Evolutionary conservation across 202 grass and related monocot genomes (phyloP), one percentile per base, ranked within the genome.

Genomic region (Dendrocalamus latiflorus): DNA sequence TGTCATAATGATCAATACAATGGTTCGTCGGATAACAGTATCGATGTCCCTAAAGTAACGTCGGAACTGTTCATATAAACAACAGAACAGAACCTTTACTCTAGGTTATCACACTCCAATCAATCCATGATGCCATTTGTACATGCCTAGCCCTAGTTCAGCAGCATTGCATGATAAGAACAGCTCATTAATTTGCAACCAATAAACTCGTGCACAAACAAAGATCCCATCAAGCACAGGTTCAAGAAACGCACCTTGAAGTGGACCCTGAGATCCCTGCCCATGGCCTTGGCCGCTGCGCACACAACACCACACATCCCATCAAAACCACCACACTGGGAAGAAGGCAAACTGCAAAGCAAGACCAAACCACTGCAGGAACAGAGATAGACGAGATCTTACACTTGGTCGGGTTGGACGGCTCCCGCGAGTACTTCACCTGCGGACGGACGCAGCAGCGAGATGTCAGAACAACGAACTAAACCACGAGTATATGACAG

Each of bases 401-500:
- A 97, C 94, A 90, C 82, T 93, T 93, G 67, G 94, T 97, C 18
- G 89, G 82, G 78, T 97, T 97, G 20, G 69, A 20, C 65, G 30
- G 91, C 44, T 93, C 94, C 73, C 76, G 89, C 78, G 91, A 93
- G 84, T 97, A 97, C 85, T 97, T 97, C 86, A 93, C 93, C 90
- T 90, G 81, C 30, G 3, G 63, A 77, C 6, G 14, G 25, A 28
- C 15, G 39, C 6, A 54, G 51, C 67, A 56, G 59, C 39, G 18
- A 62, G 9, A 45, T 33, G 60, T 84, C 3, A 79, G 6, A 45
- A 5, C 36, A 26, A 49, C 24, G 11, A n/a, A 1, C 6, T 11
- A 9, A 51, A 39, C 14, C 26, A 48, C 43, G 49, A 34, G 5
- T 0, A 2, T 16, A 73, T 15, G 41, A n/a, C n/a, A n/a, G n/a